A percentile compares a stretch with the other conserved stretches of the same genome.
phyloP scores from a whole-genome alignment of 163 green algal genomes.

The Trebouxiophyceae sp. region DNA sequence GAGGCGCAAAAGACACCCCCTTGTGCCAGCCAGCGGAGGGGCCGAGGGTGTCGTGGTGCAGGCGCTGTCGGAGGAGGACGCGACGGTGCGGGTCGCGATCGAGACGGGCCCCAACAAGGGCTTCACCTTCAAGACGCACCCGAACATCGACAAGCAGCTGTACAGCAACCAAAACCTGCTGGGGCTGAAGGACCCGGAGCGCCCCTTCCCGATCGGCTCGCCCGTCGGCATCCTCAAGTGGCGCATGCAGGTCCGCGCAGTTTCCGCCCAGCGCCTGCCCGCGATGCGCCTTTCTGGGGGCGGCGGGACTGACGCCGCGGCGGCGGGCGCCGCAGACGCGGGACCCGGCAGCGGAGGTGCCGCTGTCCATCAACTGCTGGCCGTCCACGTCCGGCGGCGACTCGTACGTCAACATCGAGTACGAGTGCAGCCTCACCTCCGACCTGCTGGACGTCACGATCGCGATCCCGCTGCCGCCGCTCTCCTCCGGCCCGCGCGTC shows the following conservation, averaged over 20 bases:
- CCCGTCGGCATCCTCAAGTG: conserved; percentile 96
- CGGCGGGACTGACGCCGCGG: too few species aligned
- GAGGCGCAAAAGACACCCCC: too few species aligned
- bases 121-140: conserved; percentile 99
- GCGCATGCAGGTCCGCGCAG: conserved; percentile 64
- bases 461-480: conserved; percentile 76
- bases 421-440: conserved; percentile 71
- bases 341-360: conserved; percentile 71
- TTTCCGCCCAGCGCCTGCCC: background rate
- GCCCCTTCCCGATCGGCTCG: conserved; percentile 87
- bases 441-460: conserved; percentile 87
- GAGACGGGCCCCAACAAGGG: conserved; percentile 51
- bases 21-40: too few species aligned
- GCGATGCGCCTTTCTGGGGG: background rate
- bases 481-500: conserved; percentile 58
- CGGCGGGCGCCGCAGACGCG: conserved; percentile 17
- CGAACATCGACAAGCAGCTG: conserved; percentile 97
- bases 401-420: conserved; percentile 98
- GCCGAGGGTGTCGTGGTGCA: conserved; percentile 11
- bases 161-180: conserved; percentile 67
- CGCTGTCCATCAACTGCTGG: conserved; percentile 96
- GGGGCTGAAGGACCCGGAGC: conserved; percentile 83
- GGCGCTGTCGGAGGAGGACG: conserved; percentile 72
- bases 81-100: conserved; percentile 67
- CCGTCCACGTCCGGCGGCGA: conserved; percentile 70